Percentiles rank a stretch among this genome's conserved stretches.
phyloP scores from a whole-genome alignment of 345 rosid species.

The Triadica sebifera region DNA sequence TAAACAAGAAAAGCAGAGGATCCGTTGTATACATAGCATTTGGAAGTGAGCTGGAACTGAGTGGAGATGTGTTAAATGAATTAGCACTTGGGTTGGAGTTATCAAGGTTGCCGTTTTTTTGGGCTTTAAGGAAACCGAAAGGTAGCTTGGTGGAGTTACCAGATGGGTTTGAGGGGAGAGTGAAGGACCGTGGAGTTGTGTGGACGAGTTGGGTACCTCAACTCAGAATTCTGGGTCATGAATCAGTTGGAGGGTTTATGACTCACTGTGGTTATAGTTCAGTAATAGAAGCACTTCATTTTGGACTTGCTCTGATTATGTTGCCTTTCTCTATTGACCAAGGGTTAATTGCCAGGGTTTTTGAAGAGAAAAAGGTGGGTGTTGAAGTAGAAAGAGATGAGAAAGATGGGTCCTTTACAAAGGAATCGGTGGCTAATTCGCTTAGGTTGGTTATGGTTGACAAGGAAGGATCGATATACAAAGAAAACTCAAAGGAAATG shows the following conservation, averaged over 20 bases:
- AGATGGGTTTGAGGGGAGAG: too few species aligned
- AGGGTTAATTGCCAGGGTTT: slow-evolving; percentile 45
- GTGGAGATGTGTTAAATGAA: slow-evolving; percentile 24
- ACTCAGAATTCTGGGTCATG: too few species aligned
- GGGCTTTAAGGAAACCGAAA: too few species aligned
- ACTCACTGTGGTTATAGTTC: slow-evolving; percentile 52
- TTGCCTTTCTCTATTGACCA: slow-evolving; percentile 44
- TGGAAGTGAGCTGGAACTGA: slow-evolving; percentile 17
- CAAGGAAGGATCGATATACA: slow-evolving; percentile 24
- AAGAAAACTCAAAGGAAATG: slow-evolving; percentile 18
- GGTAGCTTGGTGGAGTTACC: too few species aligned
- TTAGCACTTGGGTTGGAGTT: too few species aligned
- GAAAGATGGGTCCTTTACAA: slow-evolving; percentile 38
- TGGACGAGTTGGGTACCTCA: too few species aligned
- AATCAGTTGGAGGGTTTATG: too few species aligned
- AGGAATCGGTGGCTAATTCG: too few species aligned
- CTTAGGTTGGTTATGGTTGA: slow-evolving; percentile 34
- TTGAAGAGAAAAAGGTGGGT: slow-evolving; percentile 36
- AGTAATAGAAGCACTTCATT: slow-evolving; percentile 38
- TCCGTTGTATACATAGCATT: slow-evolving; percentile 17
- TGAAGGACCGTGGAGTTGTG: too few species aligned
- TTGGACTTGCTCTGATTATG: slow-evolving; percentile 33
- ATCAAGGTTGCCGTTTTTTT: too few species aligned
- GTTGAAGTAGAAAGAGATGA: slow-evolving; percentile 35
- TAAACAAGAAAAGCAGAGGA: slow-evolving; percentile 5